Evolutionary conservation across 768 basidiomycete species (phyloP).

Genomic region (Paxillus rubicundulus): DNA sequence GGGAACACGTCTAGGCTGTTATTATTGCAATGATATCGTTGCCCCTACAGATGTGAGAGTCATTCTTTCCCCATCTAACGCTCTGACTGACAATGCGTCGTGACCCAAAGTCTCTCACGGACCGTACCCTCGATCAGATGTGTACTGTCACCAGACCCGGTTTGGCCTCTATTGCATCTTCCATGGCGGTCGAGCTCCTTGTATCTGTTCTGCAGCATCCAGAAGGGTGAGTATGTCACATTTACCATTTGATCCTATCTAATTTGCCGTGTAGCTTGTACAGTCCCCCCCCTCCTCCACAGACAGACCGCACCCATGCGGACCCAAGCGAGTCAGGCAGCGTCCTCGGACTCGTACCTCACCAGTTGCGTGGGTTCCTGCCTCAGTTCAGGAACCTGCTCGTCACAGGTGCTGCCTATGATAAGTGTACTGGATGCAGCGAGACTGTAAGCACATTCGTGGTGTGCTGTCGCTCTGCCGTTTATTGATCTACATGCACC

Average conservation of each 20-base stretch:
- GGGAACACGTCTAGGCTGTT: constrained; percentile 72
- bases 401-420: constrained; percentile 84
- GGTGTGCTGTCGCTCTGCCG: too few species aligned
- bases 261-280: constrained; percentile 41
- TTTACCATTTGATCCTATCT: background rate
- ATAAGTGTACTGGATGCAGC: constrained; percentile 88
- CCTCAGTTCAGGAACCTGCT: constrained; percentile 82
- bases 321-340: constrained; percentile 35
- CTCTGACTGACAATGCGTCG: background rate
- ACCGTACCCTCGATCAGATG: constrained; percentile 97
- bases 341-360: constrained; percentile 86
- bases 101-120: constrained; percentile 58
- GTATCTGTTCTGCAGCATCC: constrained; percentile 89
- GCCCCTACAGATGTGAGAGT: constrained; percentile 85
- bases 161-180: constrained; percentile 86
- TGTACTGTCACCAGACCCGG: constrained; percentile 98
- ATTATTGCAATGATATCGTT: constrained; percentile 98
- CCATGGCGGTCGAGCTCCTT: constrained; percentile 90
- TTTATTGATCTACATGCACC: background rate
- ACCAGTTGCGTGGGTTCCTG: constrained; percentile 90
- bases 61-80: background rate
- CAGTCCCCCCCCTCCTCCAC: constrained; percentile 68
- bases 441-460: constrained; percentile 51
- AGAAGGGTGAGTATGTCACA: constrained; percentile 54
- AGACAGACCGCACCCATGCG: constrained; percentile 27